Percentiles rank a stretch among this genome's conserved stretches.
phyloP scores from a whole-genome alignment of 1,139 yeast species.

The Protomyces inouyei region DNA sequence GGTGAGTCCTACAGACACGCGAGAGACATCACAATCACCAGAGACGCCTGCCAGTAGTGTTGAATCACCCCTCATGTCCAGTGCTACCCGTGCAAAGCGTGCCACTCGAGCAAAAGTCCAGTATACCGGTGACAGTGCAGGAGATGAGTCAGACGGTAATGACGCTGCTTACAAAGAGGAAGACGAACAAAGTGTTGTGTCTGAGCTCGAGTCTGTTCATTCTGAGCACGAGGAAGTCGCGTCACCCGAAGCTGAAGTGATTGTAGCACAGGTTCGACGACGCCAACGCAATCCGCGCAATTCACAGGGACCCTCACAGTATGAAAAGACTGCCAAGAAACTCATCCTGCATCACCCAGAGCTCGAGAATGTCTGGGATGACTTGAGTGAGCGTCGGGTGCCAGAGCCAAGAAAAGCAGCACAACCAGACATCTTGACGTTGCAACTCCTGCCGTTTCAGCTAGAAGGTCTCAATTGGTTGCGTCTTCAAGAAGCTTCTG shows the following conservation, averaged over 20 bases:
- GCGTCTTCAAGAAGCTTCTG: slow-evolving; percentile 63
- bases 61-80: background rate
- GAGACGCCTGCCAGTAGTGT: slow-evolving; percentile 16
- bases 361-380: slow-evolving; percentile 63
- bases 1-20: background rate
- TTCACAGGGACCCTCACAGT: slow-evolving; percentile 2
- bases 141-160: background rate
- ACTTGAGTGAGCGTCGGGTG: slow-evolving; percentile 49
- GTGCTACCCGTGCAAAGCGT: background rate
- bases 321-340: slow-evolving; percentile 23
- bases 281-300: slow-evolving; percentile 2
- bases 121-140: background rate
- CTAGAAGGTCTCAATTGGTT: slow-evolving; percentile 91
- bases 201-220: background rate
- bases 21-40: background rate
- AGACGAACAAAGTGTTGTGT: slow-evolving; percentile 4
- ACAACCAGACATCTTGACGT: slow-evolving; percentile 76
- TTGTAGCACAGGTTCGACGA: background rate
- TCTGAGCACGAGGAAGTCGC: background rate
- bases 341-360: slow-evolving; percentile 75
- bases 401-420: slow-evolving; percentile 56
- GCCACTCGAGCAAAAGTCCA: background rate
- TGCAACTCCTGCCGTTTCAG: slow-evolving; percentile 80
- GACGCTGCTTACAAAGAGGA: slow-evolving; percentile 10
- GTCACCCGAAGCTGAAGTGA: background rate